Evolutionary conservation across 2,329 filamentous ascomycete species (phyloP).

Genomic region (Talaromyces sp.): DNA sequence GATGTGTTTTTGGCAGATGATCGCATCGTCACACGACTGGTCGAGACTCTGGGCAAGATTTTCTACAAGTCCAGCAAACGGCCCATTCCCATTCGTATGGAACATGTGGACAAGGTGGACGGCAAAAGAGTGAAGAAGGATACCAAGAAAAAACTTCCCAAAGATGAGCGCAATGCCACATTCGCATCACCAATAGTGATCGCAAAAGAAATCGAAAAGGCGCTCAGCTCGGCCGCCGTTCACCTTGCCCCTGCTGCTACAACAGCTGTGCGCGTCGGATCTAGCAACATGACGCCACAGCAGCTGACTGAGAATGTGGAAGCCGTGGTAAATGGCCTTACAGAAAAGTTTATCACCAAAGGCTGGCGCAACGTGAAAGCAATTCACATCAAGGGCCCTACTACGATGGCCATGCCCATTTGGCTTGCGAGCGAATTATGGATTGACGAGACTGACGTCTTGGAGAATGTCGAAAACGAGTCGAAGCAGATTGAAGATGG

Average conservation of each 20-base stretch:
- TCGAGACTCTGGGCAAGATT: conserved; percentile 76
- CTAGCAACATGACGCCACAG: conserved; percentile 65
- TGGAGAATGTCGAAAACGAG: conserved; percentile 42
- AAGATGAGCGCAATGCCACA: conserved; percentile 34
- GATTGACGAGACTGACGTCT: conserved; percentile 69
- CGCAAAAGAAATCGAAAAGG: conserved; percentile 73
- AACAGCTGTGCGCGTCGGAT: conserved; percentile 73
- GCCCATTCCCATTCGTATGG: conserved; percentile 74
- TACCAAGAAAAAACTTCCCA: conserved; percentile 35
- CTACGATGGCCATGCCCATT: conserved; percentile 84
- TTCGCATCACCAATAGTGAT: conserved; percentile 60
- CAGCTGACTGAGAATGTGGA: conserved; percentile 76
- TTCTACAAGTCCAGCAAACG: conserved; percentile 89
- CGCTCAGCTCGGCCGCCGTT: conserved; percentile 71
- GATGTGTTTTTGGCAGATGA: conserved; percentile 94
- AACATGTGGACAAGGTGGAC: conserved; percentile 56
- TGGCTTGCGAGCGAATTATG: conserved; percentile 92
- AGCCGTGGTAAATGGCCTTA: conserved; percentile 61
- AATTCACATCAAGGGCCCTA: conserved; percentile 84
- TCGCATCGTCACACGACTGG: conserved; percentile 67
- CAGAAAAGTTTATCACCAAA: conserved; percentile 74
- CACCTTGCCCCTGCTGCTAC: conserved; percentile 73
- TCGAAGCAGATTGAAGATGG: conserved; percentile 28
- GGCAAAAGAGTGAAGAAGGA: conserved; percentile 56
- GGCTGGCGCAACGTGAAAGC: conserved; percentile 81